A percentile compares a stretch with the other conserved stretches of the same genome.
Evolutionary conservation across 768 basidiomycete species (phyloP).

Genomic region (Cystobasidium tubakii): DNA sequence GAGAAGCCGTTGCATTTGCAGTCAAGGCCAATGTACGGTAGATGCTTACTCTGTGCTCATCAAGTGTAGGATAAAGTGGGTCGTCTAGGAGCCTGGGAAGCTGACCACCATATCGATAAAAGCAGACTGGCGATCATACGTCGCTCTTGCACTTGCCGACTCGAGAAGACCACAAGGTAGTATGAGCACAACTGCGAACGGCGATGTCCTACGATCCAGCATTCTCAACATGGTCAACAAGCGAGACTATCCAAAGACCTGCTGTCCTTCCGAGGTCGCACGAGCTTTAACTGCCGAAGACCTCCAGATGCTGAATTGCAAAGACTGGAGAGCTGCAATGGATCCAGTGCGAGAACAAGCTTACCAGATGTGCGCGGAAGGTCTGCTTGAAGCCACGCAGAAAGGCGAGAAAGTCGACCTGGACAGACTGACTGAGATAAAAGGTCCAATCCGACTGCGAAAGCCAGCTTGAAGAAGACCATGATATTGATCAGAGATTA

Average conservation of each 20-base stretch:
- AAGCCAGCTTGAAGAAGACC: background rate
- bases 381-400: slow-evolving; percentile 16
- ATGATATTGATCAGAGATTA: no score
- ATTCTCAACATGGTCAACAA: slow-evolving; percentile 14
- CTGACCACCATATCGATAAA: no score
- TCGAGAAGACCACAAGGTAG: no score
- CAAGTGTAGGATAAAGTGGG: no score
- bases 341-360: background rate
- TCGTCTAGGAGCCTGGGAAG: no score
- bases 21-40: no score
- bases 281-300: slow-evolving; percentile 14
- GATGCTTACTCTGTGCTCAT: no score
- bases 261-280: slow-evolving; percentile 29
- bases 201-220: background rate
- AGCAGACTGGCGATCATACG: no score
- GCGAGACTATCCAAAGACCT: slow-evolving; percentile 25
- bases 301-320: background rate
- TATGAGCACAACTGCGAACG: background rate
- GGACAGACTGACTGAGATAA: slow-evolving; percentile 12
- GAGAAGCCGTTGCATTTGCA: no score
- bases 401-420: slow-evolving; percentile 21
- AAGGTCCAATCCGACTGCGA: slow-evolving; percentile 20
- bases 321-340: slow-evolving; percentile 27
- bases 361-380: background rate
- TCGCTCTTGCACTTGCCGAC: no score